Evolutionary conservation across 1,284 basidiomycete genomes (phyloP).

Genomic region (Athelia psychrophila): DNA sequence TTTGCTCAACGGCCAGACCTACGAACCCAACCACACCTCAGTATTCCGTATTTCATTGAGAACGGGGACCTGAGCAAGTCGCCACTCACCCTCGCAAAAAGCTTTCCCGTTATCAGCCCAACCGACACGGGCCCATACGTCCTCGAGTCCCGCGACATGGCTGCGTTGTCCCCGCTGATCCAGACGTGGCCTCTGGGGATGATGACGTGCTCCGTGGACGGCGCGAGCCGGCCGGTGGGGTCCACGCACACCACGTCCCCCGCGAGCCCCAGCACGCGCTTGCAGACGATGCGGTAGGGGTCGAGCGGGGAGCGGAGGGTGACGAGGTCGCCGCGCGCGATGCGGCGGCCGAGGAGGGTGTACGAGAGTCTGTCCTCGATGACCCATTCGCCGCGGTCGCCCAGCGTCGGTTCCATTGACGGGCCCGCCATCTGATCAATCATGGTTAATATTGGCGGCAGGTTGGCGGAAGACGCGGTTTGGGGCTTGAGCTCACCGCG

Average conservation of each 20-base stretch:
- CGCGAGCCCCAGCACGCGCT: conserved; percentile 87
- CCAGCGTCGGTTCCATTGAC: conserved; percentile 89
- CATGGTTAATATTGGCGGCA: conserved; percentile 4
- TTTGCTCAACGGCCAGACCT: conserved; percentile 54
- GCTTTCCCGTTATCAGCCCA: conserved; percentile 74
- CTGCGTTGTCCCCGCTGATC: conserved; percentile 89
- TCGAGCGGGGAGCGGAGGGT: conserved; percentile 75
- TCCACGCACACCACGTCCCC: conserved; percentile 91
- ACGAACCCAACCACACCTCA: background rate
- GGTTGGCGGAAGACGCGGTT: background rate
- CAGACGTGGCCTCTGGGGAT: conserved; percentile 88
- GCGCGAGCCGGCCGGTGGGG: conserved; percentile 62
- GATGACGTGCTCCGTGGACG: conserved; percentile 66
- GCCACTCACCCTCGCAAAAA: conserved; percentile 72
- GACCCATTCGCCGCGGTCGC: conserved; percentile 54
- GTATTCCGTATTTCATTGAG: background rate
- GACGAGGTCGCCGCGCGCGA: conserved; percentile 81
- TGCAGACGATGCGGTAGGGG: conserved; percentile 76
- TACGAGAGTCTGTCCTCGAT: conserved; percentile 61
- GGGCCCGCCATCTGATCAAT: conserved; percentile 73
- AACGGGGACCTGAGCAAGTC: background rate
- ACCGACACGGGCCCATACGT: conserved; percentile 91
- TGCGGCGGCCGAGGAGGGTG: conserved; percentile 47
- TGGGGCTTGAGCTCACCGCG: conserved; percentile 9
- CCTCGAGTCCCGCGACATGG: conserved; percentile 84